Base-by-base conservation (phyloP, 805 yeast species). In the Ogataea siamensis region DNA sequence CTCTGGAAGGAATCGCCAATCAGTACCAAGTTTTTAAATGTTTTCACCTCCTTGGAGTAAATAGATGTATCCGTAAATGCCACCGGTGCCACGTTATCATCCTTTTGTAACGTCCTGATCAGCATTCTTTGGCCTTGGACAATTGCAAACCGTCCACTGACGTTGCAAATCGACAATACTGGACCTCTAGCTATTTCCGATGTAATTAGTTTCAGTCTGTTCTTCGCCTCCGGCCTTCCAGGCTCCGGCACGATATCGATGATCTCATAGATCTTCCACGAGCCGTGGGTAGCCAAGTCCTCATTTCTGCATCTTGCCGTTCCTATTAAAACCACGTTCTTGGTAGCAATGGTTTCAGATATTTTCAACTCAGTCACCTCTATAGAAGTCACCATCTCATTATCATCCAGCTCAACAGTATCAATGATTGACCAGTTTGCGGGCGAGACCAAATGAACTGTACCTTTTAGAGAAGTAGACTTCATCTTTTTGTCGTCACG, bases 1-100 rank as follows among this genome's bases (percentile, higher is more conserved):
- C 88, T 77, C 50, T 85, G 83, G 61, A 79, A 70, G 0, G 86
- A 67, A 60, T 93, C 99, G 13, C 95, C 95, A 12, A 88, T 62
- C 2, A 88, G 52, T n/a, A 91, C 57, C 51, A 91, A 64, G 57
- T 89, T 87, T 26, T 94, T 89, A 57, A 87, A 78, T 47, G 88
- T 72, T 61, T 89, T 89, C 11, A 87, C 73, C 47, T 86, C 95
- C 5, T 83, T 70, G 2, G 87, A 78, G 58, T 77, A 87, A 0
- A 88, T 76, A 1, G 88, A 77, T n/a, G 88, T 75, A 57, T 93
- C 98, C 38, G 82, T 69, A 53, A 93, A 93, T 1, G 98, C 98
- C 4, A 93, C 96, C 0, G 98, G 96, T 20, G 84, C 87, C 3
- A 87, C 87, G 27, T 80, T 74, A 38, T 86, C 84, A 58, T 86